phyloP scores from a whole-genome alignment of 768 basidiomycete genomes.

The Hydnomerulius pinastri region DNA sequence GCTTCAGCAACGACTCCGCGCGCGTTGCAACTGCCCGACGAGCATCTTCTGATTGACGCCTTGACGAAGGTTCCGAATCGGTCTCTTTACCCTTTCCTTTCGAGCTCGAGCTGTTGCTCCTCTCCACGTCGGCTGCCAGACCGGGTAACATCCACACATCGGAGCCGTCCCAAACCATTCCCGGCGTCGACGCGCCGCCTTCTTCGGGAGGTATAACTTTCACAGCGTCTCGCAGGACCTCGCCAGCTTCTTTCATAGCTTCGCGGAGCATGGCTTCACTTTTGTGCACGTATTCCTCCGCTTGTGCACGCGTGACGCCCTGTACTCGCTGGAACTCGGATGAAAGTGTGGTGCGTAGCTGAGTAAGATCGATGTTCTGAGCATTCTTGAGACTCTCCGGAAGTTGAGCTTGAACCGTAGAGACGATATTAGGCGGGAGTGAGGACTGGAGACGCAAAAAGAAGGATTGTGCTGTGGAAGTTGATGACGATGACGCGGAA shows the following conservation, averaged over 20 bases:
- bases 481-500: conserved; percentile 10
- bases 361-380: conserved; percentile 65
- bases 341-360: conserved; percentile 63
- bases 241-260: conserved; percentile 78
- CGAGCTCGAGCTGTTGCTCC: not conserved
- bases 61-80: conserved; percentile 26
- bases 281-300: conserved; percentile 83
- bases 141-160: conserved; percentile 82
- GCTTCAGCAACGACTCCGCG: conserved; percentile 73
- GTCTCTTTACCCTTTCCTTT: conserved; percentile 42
- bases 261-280: conserved; percentile 65
- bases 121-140: conserved; percentile 17
- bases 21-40: conserved; percentile 67
- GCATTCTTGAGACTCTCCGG: conserved; percentile 67
- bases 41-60: conserved; percentile 37
- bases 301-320: conserved; percentile 70
- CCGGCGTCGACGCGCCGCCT: conserved; percentile 31
- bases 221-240: conserved; percentile 83
- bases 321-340: conserved; percentile 74
- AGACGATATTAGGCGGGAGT: conserved; percentile 72
- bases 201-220: conserved; percentile 88
- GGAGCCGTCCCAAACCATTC: conserved; percentile 78
- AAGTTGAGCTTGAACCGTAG: conserved; percentile 65
- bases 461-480: conserved; percentile 44
- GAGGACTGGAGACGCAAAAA: conserved; percentile 73